phyloP scores from a whole-genome alignment of 192 early-diverging fungal species.

The Rhizophagus prolifer region DNA sequence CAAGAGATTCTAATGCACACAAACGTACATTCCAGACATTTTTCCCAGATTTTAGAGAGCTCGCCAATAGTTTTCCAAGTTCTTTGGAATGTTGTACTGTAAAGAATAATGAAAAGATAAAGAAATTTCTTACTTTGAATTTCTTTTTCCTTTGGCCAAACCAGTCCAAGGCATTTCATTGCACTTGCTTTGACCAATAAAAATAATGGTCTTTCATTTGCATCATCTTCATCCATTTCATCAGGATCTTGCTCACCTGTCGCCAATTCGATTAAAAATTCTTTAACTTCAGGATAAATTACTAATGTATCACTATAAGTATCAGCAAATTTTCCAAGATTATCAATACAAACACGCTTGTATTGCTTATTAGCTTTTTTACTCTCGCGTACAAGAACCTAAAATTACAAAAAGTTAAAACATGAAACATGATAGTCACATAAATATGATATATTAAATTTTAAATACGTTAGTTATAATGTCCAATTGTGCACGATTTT shows the following conservation, averaged over 20 bases:
- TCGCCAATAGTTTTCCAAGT: slow-evolving; percentile 47
- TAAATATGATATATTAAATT: neutral
- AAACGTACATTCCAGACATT: slow-evolving; percentile 86
- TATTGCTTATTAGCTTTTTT: slow-evolving; percentile 76
- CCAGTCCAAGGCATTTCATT: slow-evolving; percentile 61
- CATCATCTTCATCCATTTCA: slow-evolving; percentile 60
- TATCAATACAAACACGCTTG: slow-evolving; percentile 62
- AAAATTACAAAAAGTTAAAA: neutral
- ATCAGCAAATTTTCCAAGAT: slow-evolving; percentile 60
- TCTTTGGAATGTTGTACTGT: slow-evolving; percentile 44
- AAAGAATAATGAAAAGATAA: neutral
- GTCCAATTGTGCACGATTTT: slow-evolving; percentile 34
- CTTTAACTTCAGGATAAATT: slow-evolving; percentile 56
- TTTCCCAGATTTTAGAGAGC: slow-evolving; percentile 45
- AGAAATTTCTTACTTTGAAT: slow-evolving; percentile 50
- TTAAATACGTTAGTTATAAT: slow-evolving; percentile 45
- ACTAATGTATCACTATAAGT: slow-evolving; percentile 54
- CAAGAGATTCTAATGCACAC: slow-evolving; percentile 66
- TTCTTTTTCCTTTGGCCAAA: slow-evolving; percentile 46
- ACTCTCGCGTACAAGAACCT: slow-evolving; percentile 70
- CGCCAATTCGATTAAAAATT: slow-evolving; percentile 50
- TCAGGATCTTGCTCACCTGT: slow-evolving; percentile 47
- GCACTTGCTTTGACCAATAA: slow-evolving; percentile 67
- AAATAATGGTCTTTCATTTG: slow-evolving; percentile 57
- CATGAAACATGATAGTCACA: neutral